These are phyloP conservation scores for Millerozyma miso DNA, from an alignment of 805 yeast genomes.

Conservation along the genomic window DNA sequence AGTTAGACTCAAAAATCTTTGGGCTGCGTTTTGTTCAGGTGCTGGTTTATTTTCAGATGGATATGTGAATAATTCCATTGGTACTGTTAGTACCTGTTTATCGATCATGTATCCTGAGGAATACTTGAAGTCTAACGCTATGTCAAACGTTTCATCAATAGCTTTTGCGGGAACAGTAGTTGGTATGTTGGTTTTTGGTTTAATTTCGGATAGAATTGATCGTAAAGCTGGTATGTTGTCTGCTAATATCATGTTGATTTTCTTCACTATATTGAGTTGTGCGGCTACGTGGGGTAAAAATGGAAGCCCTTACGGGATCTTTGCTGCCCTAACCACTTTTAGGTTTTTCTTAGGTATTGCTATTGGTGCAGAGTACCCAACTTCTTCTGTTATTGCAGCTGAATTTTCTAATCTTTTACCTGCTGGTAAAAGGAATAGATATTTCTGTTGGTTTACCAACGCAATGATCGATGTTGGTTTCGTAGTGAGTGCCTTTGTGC, in stretches of 20 bases:
- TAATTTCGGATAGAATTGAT: conserved; percentile 71
- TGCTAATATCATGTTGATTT: conserved; percentile 69
- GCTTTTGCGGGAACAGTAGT: conserved; percentile 90
- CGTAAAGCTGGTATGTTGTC: conserved; percentile 80
- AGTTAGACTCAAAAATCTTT: conserved; percentile 22
- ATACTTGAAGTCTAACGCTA: conserved; percentile 62
- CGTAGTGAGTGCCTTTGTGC: conserved; percentile 79
- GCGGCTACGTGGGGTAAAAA: conserved; percentile 80
- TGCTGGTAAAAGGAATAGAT: conserved; percentile 82
- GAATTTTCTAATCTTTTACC: conserved; percentile 81
- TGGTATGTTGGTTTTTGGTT: conserved; percentile 81
- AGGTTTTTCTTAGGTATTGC: conserved; percentile 88
- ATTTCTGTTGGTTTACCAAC: conserved; percentile 86
- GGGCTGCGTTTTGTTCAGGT: conserved; percentile 81
- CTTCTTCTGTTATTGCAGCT: conserved; percentile 90
- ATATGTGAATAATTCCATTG: conserved; percentile 80
- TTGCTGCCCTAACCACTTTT: conserved; percentile 78
- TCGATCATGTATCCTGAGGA: conserved; percentile 58
- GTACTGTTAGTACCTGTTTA: conserved; percentile 72
- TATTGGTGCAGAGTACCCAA: conserved; percentile 93
- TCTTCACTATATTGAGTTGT: conserved; percentile 75
- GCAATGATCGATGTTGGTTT: conserved; percentile 85
- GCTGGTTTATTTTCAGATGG: conserved; percentile 95
- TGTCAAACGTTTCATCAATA: conserved; percentile 77
- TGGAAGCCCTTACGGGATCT: conserved; percentile 67